phyloP scores from a whole-genome alignment of 768 basidiomycete species.

The Neoboletus subvelutipes region DNA sequence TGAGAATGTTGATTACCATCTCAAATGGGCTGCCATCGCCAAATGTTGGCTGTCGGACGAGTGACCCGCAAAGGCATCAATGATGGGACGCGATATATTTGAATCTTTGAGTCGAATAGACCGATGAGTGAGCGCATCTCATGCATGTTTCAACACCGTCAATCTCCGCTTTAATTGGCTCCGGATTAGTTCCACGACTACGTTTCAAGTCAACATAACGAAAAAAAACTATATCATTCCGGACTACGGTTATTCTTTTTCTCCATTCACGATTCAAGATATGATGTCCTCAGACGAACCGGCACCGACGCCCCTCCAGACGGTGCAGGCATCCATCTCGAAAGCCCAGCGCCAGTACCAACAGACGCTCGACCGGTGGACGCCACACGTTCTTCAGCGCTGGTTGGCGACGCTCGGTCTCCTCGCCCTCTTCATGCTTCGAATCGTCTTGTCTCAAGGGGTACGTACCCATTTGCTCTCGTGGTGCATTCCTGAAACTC shows the following conservation, averaged over 20 bases:
- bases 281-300: slow-evolving; percentile 38
- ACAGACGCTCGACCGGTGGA: slow-evolving; percentile 86
- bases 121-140: too few species aligned
- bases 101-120: background rate
- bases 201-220: background rate
- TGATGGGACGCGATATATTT: background rate
- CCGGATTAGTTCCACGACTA: background rate
- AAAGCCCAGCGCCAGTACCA: slow-evolving; percentile 80
- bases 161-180: slow-evolving; percentile 14
- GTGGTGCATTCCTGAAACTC: background rate
- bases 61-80: background rate
- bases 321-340: slow-evolving; percentile 25
- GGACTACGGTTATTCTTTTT: background rate
- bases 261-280: slow-evolving; percentile 16
- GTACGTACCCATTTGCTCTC: slow-evolving; percentile 44
- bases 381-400: slow-evolving; percentile 84
- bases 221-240: slow-evolving; percentile 1
- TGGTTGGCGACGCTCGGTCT: slow-evolving; percentile 80
- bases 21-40: background rate
- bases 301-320: slow-evolving; percentile 27
- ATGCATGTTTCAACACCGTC: background rate
- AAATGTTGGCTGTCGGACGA: too few species aligned
- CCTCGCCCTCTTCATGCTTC: slow-evolving; percentile 72
- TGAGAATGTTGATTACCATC: background rate
- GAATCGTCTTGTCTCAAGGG: slow-evolving; percentile 87